These are phyloP conservation scores for Bryoglossum gracile DNA, from an alignment of 495 filamentous ascomycete species.

Conservation along the genomic window DNA sequence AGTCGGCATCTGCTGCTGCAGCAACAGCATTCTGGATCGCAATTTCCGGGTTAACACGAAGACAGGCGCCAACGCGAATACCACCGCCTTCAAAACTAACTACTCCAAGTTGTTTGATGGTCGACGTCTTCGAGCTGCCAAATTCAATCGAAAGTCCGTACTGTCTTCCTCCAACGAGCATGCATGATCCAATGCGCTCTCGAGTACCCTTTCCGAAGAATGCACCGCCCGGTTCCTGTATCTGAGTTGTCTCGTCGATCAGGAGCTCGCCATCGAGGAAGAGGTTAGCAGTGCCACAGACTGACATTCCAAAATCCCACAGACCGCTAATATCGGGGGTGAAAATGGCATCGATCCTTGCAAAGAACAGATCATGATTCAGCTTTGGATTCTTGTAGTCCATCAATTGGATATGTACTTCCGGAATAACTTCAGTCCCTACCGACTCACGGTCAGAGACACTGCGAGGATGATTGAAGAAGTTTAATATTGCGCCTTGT, in stretches of 20 bases:
- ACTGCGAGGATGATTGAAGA: conserved; percentile 47
- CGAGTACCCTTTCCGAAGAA: conserved; percentile 54
- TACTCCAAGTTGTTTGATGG: conserved; percentile 35
- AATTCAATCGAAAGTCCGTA: conserved; percentile 56
- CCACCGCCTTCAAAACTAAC: conserved; percentile 53
- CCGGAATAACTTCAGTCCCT: conserved; percentile 44
- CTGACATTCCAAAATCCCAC: conserved; percentile 53
- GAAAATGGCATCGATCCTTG: conserved; percentile 51
- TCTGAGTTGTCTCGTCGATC: conserved; percentile 56
- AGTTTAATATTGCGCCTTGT: conserved; percentile 52
- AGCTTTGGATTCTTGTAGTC: conserved; percentile 56
- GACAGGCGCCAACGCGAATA: conserved; percentile 53
- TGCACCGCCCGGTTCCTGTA: conserved; percentile 49
- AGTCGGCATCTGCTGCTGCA: conserved; percentile 52
- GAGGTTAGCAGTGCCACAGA: conserved; percentile 57
- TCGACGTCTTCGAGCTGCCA: conserved; percentile 56
- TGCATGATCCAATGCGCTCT: conserved; percentile 48
- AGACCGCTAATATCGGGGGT: conserved; percentile 43
- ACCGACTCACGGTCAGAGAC: conserved; percentile 36
- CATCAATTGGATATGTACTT: conserved; percentile 48
- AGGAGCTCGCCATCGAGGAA: conserved; percentile 58
- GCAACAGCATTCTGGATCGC: conserved; percentile 53
- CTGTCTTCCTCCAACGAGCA: conserved; percentile 47
- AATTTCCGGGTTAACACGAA: conserved; percentile 45
- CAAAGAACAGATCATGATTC: conserved; percentile 47